Evolutionary conservation across 352 stramenopile species (phyloP).

Genomic region (Phytophthora foliorum): DNA sequence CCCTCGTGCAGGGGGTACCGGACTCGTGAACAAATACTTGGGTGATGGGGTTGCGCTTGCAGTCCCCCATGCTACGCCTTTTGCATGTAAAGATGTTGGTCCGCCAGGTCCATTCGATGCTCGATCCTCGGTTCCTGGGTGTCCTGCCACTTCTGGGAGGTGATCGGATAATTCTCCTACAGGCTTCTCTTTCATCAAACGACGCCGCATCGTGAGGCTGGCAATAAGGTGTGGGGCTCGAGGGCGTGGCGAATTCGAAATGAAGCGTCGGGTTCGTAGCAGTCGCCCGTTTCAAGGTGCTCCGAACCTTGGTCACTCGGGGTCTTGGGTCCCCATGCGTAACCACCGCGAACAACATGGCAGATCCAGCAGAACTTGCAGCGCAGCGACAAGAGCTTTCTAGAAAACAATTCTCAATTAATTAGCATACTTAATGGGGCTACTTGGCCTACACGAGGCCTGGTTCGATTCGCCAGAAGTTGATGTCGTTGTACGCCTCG

Average conservation of each 20-base stretch:
- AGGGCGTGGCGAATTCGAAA: slow-evolving; percentile 8
- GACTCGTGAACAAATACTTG: slow-evolving; percentile 41
- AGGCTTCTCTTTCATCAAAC: slow-evolving; percentile 31
- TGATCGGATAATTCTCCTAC: slow-evolving; percentile 8
- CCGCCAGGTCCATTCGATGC: slow-evolving; percentile 1
- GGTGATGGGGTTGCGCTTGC: neutral
- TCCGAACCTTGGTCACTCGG: neutral
- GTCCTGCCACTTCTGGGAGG: slow-evolving; percentile 37
- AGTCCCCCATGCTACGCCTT: slow-evolving; percentile 26
- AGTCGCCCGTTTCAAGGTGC: slow-evolving; percentile 24
- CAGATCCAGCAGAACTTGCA: slow-evolving; percentile 6
- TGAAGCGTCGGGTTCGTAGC: slow-evolving; percentile 20
- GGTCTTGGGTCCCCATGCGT: slow-evolving; percentile 10
- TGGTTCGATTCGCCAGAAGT: slow-evolving; percentile 86
- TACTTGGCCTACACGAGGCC: slow-evolving; percentile 35
- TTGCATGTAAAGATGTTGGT: slow-evolving; percentile 1
- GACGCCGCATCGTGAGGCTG: slow-evolving; percentile 31
- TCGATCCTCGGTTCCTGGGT: slow-evolving; percentile 8
- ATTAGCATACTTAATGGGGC: slow-evolving; percentile 27
- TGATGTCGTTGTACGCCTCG: slow-evolving; percentile 89
- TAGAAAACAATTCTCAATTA: slow-evolving; percentile 37
- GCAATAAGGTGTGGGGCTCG: neutral
- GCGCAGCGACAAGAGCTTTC: neutral
- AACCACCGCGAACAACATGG: slow-evolving; percentile 22
- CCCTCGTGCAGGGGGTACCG: slow-evolving; percentile 14